Evolutionary conservation across 2,329 filamentous ascomycete genomes (phyloP), one percentile per base, ranked within the genome.

Genomic region (Fusarium albidum): DNA sequence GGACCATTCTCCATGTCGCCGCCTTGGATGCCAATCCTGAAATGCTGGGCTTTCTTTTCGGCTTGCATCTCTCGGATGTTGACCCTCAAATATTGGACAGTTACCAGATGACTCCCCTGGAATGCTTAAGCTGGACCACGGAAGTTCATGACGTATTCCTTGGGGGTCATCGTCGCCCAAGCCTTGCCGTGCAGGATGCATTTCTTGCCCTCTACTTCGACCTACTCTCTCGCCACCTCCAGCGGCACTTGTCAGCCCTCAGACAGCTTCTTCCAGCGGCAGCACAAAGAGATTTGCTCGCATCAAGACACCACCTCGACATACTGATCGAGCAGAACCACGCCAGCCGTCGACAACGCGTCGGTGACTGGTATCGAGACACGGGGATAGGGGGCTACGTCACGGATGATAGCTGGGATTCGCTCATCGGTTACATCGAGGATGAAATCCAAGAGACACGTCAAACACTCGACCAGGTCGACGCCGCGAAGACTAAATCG

Each of bases 161-260:
- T n/a, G 5, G 5, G 2, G 0, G 0, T 2, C 1, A 0, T 4
- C 37, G 25, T 6, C n/a, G 18, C 1, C 32, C 34, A 2, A 46
- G 12, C 0, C 11, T 1, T 2, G 3, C 6, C 4, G 29, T 41
- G 0, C 48, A 47, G 3, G 2, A 44, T 1, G 7, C 4, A 0
- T 63, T 64, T 17, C n/a, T 48, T 6, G 2, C 4, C 0, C 9
- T 64, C 0, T 61, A 52, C 28, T 64, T 59, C 8, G 5, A 37
- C 1, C 17, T 52, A 0, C 1, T 64, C 3, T 42, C 17, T 4
- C 34, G 9, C 1, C 25, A 31, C 1, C 12, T 53, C 3, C 25
- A 13, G 3, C 12, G 38, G 1, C 34, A 53, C 1, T 21, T 55
- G 10, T 26, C 5, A 2, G 40, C 11, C 0, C 55, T 63, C 0